Base-by-base conservation (phyloP, 495 filamentous ascomycete genomes). In the Penicillium desertorum region DNA sequence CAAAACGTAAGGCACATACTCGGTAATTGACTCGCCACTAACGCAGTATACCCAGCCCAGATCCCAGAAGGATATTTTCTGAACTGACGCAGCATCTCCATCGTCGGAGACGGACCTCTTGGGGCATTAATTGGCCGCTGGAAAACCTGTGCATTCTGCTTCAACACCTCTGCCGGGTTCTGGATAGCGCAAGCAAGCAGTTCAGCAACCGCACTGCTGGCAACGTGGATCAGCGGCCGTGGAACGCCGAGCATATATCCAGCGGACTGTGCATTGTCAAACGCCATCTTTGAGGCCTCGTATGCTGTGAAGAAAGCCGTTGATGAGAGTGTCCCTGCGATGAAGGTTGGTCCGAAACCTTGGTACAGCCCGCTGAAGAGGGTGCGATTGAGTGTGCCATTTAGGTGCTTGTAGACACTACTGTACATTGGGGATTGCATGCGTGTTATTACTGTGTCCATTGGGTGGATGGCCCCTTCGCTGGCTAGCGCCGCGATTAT, bases 111-210 rank as follows among this genome's bases (percentile, higher is more conserved):
- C 7, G 43, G 30, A 10, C 43, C 30, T 5, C 12, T 20, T 14
- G 10, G 14, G 3, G 48, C 32, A n/a, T 23, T 9, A 17, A 17
- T 8, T 12, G 52, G 19, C 11, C 19, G 29, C 19, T 45, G 57
- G n/a, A 45, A n/a, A 54, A 59, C 43, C 44, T 59, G 57, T 0
- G 57, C 57, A 59, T 59, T 59, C 51, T 59, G 57, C 42, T 59
- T 59, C 30, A 59, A 34, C 11, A 59, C 57, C 36, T 59, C 57
- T 3, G 50, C 57, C 5, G 57, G 57, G 34, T 59, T 59, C 3
- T 47, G 17, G 20, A 59, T 32, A 19, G 50, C 57, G 32, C 30
- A 47, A 9, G 57, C 34, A 14, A 59, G 43, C 5, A 59, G 19
- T 32, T 59, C 57, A 0, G 57, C 57, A 1, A 17, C 16, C 11